Conservation (phyloP, 164 flowering plant species). For the Aristolochia contorta region DNA sequence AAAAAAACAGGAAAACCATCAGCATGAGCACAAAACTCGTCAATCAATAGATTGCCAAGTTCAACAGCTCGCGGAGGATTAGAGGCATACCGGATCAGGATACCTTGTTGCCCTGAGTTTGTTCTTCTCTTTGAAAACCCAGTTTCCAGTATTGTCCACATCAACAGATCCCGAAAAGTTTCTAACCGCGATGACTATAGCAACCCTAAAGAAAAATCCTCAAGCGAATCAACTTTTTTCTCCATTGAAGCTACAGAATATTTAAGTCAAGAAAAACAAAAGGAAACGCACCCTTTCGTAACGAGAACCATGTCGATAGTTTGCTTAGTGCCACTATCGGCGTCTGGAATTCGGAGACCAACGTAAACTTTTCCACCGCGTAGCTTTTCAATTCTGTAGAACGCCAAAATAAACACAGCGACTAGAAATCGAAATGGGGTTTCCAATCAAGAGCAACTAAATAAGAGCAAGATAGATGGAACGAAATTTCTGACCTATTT, state of each 20-base stretch:
- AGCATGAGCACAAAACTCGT: too few relatives aligned
- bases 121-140: slow-evolving; percentile 39
- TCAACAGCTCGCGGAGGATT: not conserved
- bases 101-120: slow-evolving; percentile 30
- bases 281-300: slow-evolving; percentile 26
- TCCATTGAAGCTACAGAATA: not conserved
- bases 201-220: slow-evolving; percentile 33
- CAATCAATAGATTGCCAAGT: too few relatives aligned
- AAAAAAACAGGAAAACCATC: too few relatives aligned
- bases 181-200: slow-evolving; percentile 57
- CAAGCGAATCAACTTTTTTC: not conserved
- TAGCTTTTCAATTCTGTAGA: slow-evolving; percentile 57
- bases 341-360: slow-evolving; percentile 86
- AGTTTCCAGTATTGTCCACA: slow-evolving; percentile 50
- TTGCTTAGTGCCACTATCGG: slow-evolving; percentile 54
- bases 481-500: slow-evolving; percentile 25
- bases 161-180: slow-evolving; percentile 54
- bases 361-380: slow-evolving; percentile 71
- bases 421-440: not conserved
- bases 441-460: not conserved
- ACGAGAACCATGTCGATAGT: slow-evolving; percentile 68
- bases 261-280: not conserved
- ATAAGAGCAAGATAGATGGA: not conserved
- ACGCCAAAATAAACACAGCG: not conserved
- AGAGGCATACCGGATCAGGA: slow-evolving; percentile 61